A percentile compares a stretch with the other conserved stretches of the same genome.
phyloP scores from a whole-genome alignment of 805 yeast genomes.

The Ogataea angusta region DNA sequence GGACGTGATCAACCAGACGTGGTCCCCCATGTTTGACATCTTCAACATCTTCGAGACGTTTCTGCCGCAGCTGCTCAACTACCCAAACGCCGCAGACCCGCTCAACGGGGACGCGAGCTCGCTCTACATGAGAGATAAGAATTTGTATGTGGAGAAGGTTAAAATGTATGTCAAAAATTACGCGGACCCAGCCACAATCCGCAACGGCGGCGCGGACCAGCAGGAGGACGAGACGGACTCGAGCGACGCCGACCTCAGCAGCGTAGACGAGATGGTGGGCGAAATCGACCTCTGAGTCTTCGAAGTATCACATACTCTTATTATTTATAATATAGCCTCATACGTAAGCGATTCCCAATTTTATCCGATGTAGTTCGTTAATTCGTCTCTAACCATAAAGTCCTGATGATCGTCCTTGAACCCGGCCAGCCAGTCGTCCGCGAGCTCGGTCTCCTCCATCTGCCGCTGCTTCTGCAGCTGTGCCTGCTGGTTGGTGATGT shows the following conservation, averaged over 20 bases:
- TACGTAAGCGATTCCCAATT: not conserved
- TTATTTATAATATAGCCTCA: not conserved
- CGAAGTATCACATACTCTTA: not conserved
- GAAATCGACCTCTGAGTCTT: conserved; percentile 30
- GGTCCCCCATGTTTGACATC: conserved; percentile 97
- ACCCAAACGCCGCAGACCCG: conserved; percentile 95
- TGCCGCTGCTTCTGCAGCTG: conserved; percentile 15
- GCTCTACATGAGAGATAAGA: conserved; percentile 65
- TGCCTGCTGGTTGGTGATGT: conserved; percentile 16
- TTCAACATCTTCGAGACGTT: conserved; percentile 89
- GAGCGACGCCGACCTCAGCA: conserved; percentile 29
- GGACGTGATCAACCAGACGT: conserved; percentile 94
- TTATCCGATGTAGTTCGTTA: conserved; percentile 9
- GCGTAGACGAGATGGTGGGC: conserved; percentile 32
- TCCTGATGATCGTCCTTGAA: conserved; percentile 12
- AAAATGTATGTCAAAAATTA: conserved; percentile 69
- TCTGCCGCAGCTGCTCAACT: conserved; percentile 84
- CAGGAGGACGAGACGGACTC: conserved; percentile 25
- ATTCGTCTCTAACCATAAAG: conserved; percentile 5
- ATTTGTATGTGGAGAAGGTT: conserved; percentile 65
- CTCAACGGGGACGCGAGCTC: conserved; percentile 87
- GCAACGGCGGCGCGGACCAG: conserved; percentile 23
- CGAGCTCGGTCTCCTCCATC: conserved; percentile 5
- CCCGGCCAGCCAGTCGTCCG: conserved; percentile 13
- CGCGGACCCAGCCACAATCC: conserved; percentile 44